These are phyloP conservation scores for Phytomonas francai DNA, from an alignment of 208 protist genomes.

Conservation along the genomic window DNA sequence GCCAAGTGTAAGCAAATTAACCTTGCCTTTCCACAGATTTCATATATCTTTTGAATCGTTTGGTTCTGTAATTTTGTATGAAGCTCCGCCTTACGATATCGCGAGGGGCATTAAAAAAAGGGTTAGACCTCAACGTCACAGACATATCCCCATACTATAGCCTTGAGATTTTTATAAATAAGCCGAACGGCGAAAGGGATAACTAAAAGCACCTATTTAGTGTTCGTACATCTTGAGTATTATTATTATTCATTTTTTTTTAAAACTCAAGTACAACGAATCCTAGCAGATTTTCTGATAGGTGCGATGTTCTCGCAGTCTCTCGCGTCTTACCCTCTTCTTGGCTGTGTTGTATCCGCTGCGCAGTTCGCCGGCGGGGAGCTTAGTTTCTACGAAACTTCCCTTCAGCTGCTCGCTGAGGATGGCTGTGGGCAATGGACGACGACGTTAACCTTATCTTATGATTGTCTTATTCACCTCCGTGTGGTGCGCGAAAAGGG, in stretches of 20 bases:
- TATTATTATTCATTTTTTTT: slow-evolving; percentile 7
- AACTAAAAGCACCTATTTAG: not conserved
- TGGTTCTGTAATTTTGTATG: not conserved
- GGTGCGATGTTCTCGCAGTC: slow-evolving; percentile 47
- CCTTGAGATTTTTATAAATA: not conserved
- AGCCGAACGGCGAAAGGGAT: not conserved
- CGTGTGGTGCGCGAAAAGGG: slow-evolving; percentile 54
- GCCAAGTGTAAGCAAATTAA: not conserved
- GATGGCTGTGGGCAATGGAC: slow-evolving; percentile 42
- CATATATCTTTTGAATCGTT: no score
- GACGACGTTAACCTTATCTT: slow-evolving; percentile 49
- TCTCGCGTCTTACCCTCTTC: slow-evolving; percentile 36
- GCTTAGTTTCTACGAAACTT: slow-evolving; percentile 52
- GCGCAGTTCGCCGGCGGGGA: slow-evolving; percentile 62
- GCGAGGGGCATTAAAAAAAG: not conserved
- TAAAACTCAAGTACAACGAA: slow-evolving; percentile 9
- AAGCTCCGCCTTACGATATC: not conserved
- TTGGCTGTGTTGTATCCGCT: slow-evolving; percentile 47
- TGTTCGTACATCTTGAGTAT: no score
- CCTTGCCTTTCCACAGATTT: no score
- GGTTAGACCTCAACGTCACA: not conserved
- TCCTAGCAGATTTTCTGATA: not conserved
- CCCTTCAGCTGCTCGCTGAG: slow-evolving; percentile 45
- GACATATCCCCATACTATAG: no score
- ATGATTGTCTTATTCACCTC: slow-evolving; percentile 59